phyloP scores from a whole-genome alignment of 2,329 filamentous ascomycete species.

The Clarireedia monteithiana region DNA sequence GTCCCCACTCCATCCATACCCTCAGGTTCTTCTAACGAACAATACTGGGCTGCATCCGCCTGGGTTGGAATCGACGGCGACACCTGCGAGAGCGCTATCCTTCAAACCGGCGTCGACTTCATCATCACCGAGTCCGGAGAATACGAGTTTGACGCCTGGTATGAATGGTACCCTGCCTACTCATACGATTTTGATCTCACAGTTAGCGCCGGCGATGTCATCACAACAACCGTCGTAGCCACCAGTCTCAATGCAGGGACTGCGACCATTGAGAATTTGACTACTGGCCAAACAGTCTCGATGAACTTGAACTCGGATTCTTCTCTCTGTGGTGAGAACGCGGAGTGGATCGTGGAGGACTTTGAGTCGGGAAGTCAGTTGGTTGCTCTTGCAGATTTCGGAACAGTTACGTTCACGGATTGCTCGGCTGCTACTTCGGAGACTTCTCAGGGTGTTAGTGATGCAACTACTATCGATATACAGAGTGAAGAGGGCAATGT shows the following conservation, averaged over 20 bases:
- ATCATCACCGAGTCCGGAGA: conserved; percentile 30
- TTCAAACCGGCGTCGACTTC: conserved; percentile 31
- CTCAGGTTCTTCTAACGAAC: background rate
- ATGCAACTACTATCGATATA: background rate
- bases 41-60: background rate
- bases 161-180: conserved; percentile 51
- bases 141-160: conserved; percentile 45
- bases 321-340: conserved; percentile 35
- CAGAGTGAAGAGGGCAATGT: background rate
- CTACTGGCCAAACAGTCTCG: conserved; percentile 35
- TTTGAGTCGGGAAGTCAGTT: conserved; percentile 32
- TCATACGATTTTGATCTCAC: conserved; percentile 38
- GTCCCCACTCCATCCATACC: conserved; percentile 26
- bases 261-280: conserved; percentile 38
- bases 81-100: background rate
- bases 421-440: background rate
- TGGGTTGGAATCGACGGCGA: background rate
- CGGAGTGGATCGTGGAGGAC: conserved; percentile 45
- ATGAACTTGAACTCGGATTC: conserved; percentile 31
- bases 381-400: conserved; percentile 39
- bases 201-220: background rate
- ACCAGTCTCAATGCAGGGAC: conserved; percentile 27
- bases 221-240: conserved; percentile 38
- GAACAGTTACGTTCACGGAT: conserved; percentile 36
- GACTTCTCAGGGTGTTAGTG: background rate